These are phyloP conservation scores for Spiraea crenata DNA, from an alignment of 331 rosid species.

Conservation along the genomic window DNA sequence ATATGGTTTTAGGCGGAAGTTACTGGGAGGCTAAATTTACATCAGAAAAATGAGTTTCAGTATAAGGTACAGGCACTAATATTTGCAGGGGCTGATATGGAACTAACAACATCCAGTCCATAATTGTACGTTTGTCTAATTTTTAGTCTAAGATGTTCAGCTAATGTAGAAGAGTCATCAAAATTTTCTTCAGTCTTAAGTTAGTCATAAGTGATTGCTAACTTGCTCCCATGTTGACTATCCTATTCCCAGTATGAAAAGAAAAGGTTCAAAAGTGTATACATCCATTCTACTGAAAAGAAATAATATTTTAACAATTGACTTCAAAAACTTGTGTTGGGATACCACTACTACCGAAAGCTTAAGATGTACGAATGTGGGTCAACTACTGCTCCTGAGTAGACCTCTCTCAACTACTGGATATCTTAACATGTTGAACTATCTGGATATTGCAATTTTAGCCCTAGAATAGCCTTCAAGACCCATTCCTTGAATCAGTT, in stretches of 20 bases:
- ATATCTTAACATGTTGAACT: neutral
- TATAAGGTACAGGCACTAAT: neutral
- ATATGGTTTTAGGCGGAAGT: conserved; percentile 5
- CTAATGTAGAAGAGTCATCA: neutral
- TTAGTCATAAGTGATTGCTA: neutral
- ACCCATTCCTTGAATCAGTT: neutral
- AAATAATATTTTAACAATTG: neutral
- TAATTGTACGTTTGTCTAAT: neutral
- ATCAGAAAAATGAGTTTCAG: neutral
- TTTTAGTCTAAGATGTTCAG: neutral
- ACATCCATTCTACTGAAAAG: neutral
- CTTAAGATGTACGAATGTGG: neutral
- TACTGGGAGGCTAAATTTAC: neutral
- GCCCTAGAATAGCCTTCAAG: too few relatives aligned
- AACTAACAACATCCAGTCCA: neutral
- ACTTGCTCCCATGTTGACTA: neutral
- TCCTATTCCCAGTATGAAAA: neutral
- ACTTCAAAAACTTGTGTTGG: neutral
- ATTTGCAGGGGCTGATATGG: neutral
- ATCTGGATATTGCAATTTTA: neutral
- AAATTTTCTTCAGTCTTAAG: neutral
- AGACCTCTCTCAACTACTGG: neutral
- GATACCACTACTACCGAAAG: neutral
- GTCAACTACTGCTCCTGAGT: neutral
- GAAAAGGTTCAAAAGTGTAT: neutral